Conservation (phyloP, 2,329 filamentous ascomycete species). For the Periconia sp. region DNA sequence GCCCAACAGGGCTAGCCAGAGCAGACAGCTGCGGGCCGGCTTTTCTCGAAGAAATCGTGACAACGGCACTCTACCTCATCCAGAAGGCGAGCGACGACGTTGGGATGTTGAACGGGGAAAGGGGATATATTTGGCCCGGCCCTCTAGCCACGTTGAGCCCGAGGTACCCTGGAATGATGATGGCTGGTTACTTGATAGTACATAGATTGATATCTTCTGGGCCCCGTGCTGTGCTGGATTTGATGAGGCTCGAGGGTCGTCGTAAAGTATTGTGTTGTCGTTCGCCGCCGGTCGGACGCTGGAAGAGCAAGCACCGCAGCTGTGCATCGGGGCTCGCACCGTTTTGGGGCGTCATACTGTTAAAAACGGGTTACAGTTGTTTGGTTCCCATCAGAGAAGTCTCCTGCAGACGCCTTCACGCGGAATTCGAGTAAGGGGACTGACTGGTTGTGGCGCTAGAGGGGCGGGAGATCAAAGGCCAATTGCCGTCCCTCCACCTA, state of each 20-base stretch:
- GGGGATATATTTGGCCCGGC: slow-evolving; percentile 22
- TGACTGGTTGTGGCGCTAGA: slow-evolving; percentile 24
- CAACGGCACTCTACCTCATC: neutral
- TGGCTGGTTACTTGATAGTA: slow-evolving; percentile 2
- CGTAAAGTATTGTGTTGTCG: slow-evolving; percentile 13
- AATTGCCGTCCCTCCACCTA: slow-evolving; percentile 20
- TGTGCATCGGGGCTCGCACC: slow-evolving; percentile 36
- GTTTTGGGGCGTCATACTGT: slow-evolving; percentile 21
- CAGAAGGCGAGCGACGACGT: neutral
- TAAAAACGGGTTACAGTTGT: slow-evolving; percentile 23
- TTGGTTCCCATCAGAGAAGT: slow-evolving; percentile 30
- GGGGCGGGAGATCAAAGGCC: slow-evolving; percentile 16
- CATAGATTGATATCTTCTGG: slow-evolving; percentile 21
- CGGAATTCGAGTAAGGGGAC: slow-evolving; percentile 26
- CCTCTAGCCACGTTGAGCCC: slow-evolving; percentile 24
- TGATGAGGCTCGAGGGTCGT: slow-evolving; percentile 31
- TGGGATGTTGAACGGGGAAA: slow-evolving; percentile 1
- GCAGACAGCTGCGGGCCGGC: slow-evolving; percentile 15
- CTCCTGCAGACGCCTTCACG: slow-evolving; percentile 21
- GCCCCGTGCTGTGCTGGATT: slow-evolving; percentile 19
- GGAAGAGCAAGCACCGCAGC: slow-evolving; percentile 15
- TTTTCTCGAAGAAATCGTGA: slow-evolving; percentile 32
- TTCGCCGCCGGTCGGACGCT: slow-evolving; percentile 21
- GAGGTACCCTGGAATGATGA: no score
- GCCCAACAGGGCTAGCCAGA: slow-evolving; percentile 11